Evolutionary conservation across 805 yeast genomes (phyloP).

Genomic region (Saccharomycopsis fodiens): DNA sequence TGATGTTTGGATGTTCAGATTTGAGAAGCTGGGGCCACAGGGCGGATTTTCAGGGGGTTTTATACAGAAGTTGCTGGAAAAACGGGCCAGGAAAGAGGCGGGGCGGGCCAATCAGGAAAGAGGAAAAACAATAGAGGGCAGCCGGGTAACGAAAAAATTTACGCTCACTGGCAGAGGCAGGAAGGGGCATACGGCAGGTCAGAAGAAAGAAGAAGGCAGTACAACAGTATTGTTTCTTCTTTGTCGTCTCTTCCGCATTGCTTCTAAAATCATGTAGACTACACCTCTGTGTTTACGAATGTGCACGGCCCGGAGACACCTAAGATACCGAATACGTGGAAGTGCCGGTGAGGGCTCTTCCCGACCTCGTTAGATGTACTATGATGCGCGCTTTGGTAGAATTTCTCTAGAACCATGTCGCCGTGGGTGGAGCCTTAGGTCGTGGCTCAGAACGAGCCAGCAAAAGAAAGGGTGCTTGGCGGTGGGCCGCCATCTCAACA

Average conservation of each 20-base stretch:
- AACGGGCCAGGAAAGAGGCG: no score
- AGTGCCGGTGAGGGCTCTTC: not conserved
- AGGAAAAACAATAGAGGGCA: no score
- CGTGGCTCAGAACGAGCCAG: slow-evolving; percentile 11
- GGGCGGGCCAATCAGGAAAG: no score
- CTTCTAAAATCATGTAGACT: not conserved
- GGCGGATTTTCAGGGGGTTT: not conserved
- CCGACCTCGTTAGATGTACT: slow-evolving; percentile 9
- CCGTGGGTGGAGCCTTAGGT: slow-evolving; percentile 7
- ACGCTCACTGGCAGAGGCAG: no score
- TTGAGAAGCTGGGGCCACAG: not conserved
- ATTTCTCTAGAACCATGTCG: slow-evolving; percentile 7
- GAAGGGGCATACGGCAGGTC: no score
- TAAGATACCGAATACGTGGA: not conserved
- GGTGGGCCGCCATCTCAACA: not conserved
- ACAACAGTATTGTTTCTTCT: no score
- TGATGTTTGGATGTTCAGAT: slow-evolving; percentile 1
- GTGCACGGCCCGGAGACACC: slow-evolving; percentile 18
- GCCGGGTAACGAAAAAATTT: no score
- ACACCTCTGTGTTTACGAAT: not conserved
- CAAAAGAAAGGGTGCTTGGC: slow-evolving; percentile 8
- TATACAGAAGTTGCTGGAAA: not conserved
- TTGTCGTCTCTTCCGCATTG: not conserved
- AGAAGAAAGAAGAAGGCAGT: no score
- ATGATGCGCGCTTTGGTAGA: slow-evolving; percentile 15